Evolutionary conservation across 345 rosid genomes (phyloP), one percentile per base, ranked within the genome.

Genomic region (Aquilaria sinensis): DNA sequence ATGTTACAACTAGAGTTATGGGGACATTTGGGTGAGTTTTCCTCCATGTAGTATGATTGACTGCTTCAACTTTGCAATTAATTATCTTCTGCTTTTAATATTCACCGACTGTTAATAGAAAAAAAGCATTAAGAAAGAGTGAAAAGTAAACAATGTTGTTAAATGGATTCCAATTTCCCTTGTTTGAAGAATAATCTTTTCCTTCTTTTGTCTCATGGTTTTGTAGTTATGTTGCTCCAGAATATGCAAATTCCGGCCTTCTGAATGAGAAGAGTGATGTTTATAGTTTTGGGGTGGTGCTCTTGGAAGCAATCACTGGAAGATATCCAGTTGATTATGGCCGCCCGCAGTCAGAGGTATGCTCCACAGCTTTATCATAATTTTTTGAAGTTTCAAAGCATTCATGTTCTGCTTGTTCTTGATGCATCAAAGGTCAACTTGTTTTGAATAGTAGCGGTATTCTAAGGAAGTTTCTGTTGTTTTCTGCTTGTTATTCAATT

Each of bases 261-360:
- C 65, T 93, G 57, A 90, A 93, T 23, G 98, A 90, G 85, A 93
- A 85, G 80, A 93, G 98, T 51, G 98, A 93, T 70, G 94, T 93
- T 67, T 93, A 93, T 77, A 90, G 98, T 75, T 93, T 83, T 64
- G 98, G 97, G 37, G 92, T 93, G 71, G 82, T 93, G 75, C 83
- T 93, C 56, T 70, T 93, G 75, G 98, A 93, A 81, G 93, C 98
- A 54, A 82, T 93, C 57, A 93, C 98, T n/a, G 97, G 98, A 77
- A 83, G 98, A 80, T 93, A 93, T 66, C 98, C 97, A 0, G 94
- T 93, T 63, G 97, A 93, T 76, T 86, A 90, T 70, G 86, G 74
- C 6, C 88, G 94, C 23, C 94, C 96, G 72, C 86, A 84, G 68
- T 79, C 85, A 23, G 98, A 93, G 92, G 98, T 93, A 81, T 51